Conservation (phyloP, 306 rosid species). For the Fagus crenata region DNA sequence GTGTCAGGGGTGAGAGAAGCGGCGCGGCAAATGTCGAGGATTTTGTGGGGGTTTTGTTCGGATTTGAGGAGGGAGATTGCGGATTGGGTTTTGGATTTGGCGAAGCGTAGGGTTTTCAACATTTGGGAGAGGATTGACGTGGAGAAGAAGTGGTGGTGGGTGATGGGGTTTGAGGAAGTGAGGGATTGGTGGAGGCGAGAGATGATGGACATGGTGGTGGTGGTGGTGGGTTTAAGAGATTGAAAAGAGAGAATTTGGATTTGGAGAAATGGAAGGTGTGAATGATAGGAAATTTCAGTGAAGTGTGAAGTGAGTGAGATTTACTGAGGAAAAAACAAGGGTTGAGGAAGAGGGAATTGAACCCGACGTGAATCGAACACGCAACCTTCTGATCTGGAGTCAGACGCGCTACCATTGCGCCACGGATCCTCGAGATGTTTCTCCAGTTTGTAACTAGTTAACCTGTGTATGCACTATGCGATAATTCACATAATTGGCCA, state of each 20-base stretch:
- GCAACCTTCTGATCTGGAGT: conserved; percentile 97
- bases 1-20: conserved; percentile 63
- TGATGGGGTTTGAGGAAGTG: not conserved
- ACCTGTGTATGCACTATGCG: too few relatives aligned
- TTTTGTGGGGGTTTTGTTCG: conserved; percentile 64
- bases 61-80: conserved; percentile 58
- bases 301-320: too few relatives aligned
- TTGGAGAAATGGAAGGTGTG: too few relatives aligned
- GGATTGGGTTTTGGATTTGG: conserved; percentile 49
- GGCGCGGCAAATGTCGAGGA: conserved; percentile 70
- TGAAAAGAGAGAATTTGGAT: not conserved
- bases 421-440: conserved; percentile 52
- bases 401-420: conserved; percentile 98
- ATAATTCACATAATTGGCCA: too few relatives aligned
- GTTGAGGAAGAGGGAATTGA: not conserved
- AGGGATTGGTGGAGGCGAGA: conserved; percentile 53
- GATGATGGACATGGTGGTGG: conserved; percentile 44
- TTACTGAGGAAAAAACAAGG: too few relatives aligned
- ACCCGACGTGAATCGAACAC: conserved; percentile 90
- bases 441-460: too few relatives aligned
- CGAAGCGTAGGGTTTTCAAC: conserved; percentile 42
- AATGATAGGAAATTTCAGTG: not conserved
- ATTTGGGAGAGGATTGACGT: conserved; percentile 55
- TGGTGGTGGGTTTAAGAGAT: conserved; percentile 26
- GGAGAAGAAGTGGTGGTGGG: conserved; percentile 15